Conservation (phyloP, 2,329 filamentous ascomycete genomes). For the Calonectria crousiana region DNA sequence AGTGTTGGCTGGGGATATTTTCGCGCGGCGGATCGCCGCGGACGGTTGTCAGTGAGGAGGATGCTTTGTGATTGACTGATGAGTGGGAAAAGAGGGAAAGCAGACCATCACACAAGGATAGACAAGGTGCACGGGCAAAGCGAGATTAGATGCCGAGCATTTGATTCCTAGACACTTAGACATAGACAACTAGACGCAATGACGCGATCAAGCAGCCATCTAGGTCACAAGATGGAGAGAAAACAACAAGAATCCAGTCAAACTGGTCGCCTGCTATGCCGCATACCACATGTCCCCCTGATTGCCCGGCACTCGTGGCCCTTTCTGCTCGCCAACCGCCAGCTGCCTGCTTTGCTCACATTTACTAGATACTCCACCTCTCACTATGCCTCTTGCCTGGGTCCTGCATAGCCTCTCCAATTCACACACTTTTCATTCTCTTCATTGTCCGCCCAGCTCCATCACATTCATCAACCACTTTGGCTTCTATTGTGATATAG, state of each 20-base stretch:
- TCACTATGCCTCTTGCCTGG: not conserved
- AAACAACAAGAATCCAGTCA: conserved; percentile 11
- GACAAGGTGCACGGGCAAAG: conserved; percentile 2
- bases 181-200: conserved; percentile 14
- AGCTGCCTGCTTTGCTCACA: not conserved
- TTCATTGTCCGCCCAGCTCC: not conserved
- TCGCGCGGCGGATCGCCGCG: conserved; percentile 47
- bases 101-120: not conserved
- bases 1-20: conserved; percentile 79
- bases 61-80: conserved; percentile 14
- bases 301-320: conserved; percentile 3
- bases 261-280: not conserved
- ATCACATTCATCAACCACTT: conserved; percentile 1
- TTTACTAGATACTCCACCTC: not conserved
- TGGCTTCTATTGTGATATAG: not conserved
- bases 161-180: conserved; percentile 15
- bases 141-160: not conserved
- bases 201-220: not conserved
- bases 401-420: not conserved
- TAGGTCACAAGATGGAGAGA: conserved; percentile 15
- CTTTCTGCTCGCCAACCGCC: not conserved
- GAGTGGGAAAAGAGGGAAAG: not conserved
- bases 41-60: conserved; percentile 28
- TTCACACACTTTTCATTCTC: not conserved
- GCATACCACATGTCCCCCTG: not conserved